Percentiles rank a stretch among this genome's conserved stretches.
Evolutionary conservation across 1,139 yeast species (phyloP).

Genomic region (Sugiyamaella xylanicola): DNA sequence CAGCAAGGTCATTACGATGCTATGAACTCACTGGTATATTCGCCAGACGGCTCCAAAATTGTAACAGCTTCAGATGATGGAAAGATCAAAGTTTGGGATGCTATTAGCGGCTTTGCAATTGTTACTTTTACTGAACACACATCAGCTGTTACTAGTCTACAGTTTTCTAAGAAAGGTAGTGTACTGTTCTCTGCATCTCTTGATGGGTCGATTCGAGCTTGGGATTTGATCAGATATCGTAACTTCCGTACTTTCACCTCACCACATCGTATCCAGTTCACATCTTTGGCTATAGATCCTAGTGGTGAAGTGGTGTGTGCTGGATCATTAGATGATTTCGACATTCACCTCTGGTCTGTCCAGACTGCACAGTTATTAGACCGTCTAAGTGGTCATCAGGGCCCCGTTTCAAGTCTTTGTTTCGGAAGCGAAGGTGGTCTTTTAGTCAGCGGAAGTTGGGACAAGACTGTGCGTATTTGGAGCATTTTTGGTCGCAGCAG

Average conservation of each 20-base stretch:
- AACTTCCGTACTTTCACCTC: conserved; percentile 95
- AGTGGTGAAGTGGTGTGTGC: conserved; percentile 97
- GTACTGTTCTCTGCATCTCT: conserved; percentile 87
- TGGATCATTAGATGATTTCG: conserved; percentile 87
- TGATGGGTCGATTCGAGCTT: conserved; percentile 97
- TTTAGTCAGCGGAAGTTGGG: conserved; percentile 96
- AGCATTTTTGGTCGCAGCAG: conserved; percentile 77
- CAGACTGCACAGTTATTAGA: conserved; percentile 93
- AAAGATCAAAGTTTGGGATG: conserved; percentile 95
- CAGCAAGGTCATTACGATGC: conserved; percentile 98
- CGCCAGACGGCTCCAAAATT: conserved; percentile 92
- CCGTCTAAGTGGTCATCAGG: conserved; percentile 88
- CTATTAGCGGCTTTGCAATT: conserved; percentile 86
- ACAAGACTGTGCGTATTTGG: conserved; percentile 91
- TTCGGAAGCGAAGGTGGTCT: conserved; percentile 78
- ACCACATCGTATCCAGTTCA: conserved; percentile 82
- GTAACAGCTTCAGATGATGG: conserved; percentile 98
- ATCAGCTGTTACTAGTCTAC: conserved; percentile 84
- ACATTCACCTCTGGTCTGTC: conserved; percentile 94
- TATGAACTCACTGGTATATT: conserved; percentile 77
- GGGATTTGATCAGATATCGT: conserved; percentile 92
- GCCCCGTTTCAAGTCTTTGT: conserved; percentile 86
- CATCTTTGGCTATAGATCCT: conserved; percentile 91
- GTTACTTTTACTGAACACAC: conserved; percentile 91
- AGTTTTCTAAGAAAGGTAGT: conserved; percentile 84